Conservation (phyloP, 345 rosid genomes). For the Linum lewisii region DNA sequence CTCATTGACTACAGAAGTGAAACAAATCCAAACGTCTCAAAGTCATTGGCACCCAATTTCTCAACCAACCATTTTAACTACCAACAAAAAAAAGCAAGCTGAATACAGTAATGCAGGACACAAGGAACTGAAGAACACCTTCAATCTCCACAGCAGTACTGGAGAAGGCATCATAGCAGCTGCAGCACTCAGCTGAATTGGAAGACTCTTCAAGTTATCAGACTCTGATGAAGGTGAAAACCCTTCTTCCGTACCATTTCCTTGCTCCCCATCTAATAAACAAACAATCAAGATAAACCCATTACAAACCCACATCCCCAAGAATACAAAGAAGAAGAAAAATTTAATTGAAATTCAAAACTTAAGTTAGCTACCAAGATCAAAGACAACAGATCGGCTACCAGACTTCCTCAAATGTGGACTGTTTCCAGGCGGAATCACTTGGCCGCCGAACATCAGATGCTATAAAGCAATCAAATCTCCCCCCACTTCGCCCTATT, state of each 20-base stretch:
- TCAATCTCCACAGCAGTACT: slow-evolving; percentile 59
- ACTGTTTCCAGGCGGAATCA: slow-evolving; percentile 40
- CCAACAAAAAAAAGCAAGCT: too few relatives aligned
- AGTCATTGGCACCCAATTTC: neutral
- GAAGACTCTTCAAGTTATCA: slow-evolving; percentile 36
- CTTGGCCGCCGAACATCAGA: slow-evolving; percentile 63
- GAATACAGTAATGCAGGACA: too few relatives aligned
- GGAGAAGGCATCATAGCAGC: slow-evolving; percentile 62
- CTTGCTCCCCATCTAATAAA: slow-evolving; percentile 37
- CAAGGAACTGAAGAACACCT: slow-evolving; percentile 34
- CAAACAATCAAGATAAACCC: neutral
- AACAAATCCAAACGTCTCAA: neutral
- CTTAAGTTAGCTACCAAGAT: slow-evolving; percentile 41
- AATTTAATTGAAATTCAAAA: neutral
- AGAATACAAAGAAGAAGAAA: neutral
- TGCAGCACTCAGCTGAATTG: slow-evolving; percentile 31
- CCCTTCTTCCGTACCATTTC: slow-evolving; percentile 44
- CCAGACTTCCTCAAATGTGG: slow-evolving; percentile 86
- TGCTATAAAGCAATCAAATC: neutral
- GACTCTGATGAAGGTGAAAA: slow-evolving; percentile 32
- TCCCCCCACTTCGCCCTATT: neutral
- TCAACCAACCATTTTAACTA: neutral
- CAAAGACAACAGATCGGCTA: slow-evolving; percentile 52
- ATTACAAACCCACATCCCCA: neutral
- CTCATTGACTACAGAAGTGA: neutral